A percentile compares a stretch with the other conserved stretches of the same genome.
These are phyloP conservation scores for Monilinia polystroma DNA, from an alignment of 2,329 filamentous ascomycete species.

Conservation along the genomic window DNA sequence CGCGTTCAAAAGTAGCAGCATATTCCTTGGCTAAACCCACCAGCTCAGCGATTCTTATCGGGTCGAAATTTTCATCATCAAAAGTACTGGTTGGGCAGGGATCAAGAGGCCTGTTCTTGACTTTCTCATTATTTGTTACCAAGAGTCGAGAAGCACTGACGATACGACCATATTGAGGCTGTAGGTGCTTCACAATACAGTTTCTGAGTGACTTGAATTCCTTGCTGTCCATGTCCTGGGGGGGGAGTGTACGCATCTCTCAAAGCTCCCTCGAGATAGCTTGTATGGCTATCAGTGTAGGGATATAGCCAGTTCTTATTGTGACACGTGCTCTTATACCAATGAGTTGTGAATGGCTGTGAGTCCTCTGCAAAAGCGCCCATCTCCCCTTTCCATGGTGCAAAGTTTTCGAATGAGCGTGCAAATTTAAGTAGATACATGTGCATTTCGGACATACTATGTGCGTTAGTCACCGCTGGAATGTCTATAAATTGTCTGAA, in stretches of 20 bases:
- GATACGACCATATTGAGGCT: constrained; percentile 3
- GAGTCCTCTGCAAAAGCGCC: not conserved
- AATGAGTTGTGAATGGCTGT: too few species aligned
- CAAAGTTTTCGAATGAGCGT: not conserved
- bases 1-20: not conserved
- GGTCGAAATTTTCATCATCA: not conserved
- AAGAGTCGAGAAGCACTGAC: not conserved
- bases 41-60: not conserved
- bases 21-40: not conserved
- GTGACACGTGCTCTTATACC: not conserved
- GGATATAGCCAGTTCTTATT: not conserved
- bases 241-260: not conserved
- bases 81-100: not conserved
- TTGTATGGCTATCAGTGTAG: not conserved
- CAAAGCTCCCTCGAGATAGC: not conserved
- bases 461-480: not conserved
- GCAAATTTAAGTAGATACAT: not conserved
- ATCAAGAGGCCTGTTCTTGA: not conserved
- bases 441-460: not conserved
- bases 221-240: not conserved
- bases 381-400: constrained; percentile 1
- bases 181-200: not conserved
- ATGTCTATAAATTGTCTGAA: not conserved
- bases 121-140: not conserved
- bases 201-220: not conserved